Evolutionary conservation across 192 early-diverging fungal genomes (phyloP), one percentile per base, ranked within the genome.

Genomic region (Backusella westeae): DNA sequence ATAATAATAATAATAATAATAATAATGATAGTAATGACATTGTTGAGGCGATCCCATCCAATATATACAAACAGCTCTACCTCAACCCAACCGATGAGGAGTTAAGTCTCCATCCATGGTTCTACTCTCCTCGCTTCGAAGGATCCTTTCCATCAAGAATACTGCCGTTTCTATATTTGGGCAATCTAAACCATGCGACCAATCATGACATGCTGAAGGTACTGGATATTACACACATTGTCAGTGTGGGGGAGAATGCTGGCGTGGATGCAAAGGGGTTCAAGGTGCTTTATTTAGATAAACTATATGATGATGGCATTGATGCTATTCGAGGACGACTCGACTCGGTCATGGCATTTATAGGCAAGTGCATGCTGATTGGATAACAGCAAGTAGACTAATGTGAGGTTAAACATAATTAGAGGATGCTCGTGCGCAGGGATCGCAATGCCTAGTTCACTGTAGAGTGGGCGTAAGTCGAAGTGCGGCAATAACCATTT

Each of bases 101-200:
- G 26, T 59, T 72, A 23, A 73, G 77, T 10, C 44, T 42, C 19
- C 84, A 76, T 65, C 71, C 80, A 9, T 90, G 89, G 89, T 88
- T 90, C 73, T 86, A 83, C 71, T 83, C 83, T 6, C 80, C 83
- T 21, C 75, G 79, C 35, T 90, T 90, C 70, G 89, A 90, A 74
- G 87, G 89, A n/a, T 86, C 87, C 5, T 90, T 90, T 77, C 89
- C 89, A 0, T 88, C 87, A 1, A 74, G 86, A 23, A 88, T 90
- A 39, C 66, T 90, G 32, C 86, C 87, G 0, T 90, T 88, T 56
- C 67, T 90, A 9, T 90, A 90, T 71, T 75, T 90, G 2, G 89
- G 89, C 1, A 90, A 90, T 68, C 73, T 90, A n/a, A 87, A 87
- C 36, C 89, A 90, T 79, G 87, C 89, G 1, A 87, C 87, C n/a